These are phyloP conservation scores for Eucalyptus shirleyi DNA, from an alignment of 345 rosid genomes.

Conservation along the genomic window DNA sequence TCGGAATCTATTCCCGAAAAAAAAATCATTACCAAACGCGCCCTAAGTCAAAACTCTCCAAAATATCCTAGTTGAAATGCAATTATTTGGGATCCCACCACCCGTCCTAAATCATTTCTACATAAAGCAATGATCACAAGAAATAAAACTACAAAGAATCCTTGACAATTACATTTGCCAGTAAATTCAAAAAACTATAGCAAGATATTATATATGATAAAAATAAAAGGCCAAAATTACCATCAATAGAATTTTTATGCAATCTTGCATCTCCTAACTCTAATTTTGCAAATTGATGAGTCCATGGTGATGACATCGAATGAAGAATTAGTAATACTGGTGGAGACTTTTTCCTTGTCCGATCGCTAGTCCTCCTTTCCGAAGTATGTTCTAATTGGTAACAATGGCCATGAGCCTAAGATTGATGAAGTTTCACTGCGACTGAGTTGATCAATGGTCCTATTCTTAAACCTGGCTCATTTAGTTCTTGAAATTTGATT, in stretches of 20 bases:
- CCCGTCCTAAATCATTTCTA: not conserved
- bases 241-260: not conserved
- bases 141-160: not conserved
- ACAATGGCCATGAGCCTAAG: not conserved
- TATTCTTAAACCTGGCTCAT: not conserved
- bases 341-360: not conserved
- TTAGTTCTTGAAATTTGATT: not conserved
- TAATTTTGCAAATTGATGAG: not conserved
- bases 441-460: not conserved
- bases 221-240: not conserved
- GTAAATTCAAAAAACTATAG: not conserved
- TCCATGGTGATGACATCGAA: not conserved
- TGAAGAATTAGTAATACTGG: not conserved
- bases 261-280: not conserved
- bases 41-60: not conserved
- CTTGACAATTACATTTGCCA: not conserved
- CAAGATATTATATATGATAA: not conserved
- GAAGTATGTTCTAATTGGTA: not conserved
- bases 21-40: too few species aligned
- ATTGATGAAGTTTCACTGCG: not conserved
- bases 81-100: not conserved
- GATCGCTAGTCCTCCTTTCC: not conserved
- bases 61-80: accelerated
- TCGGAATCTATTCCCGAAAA: too few species aligned
- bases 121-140: not conserved